Base-by-base conservation (phyloP, 805 yeast species). In the Candida railenensis region DNA sequence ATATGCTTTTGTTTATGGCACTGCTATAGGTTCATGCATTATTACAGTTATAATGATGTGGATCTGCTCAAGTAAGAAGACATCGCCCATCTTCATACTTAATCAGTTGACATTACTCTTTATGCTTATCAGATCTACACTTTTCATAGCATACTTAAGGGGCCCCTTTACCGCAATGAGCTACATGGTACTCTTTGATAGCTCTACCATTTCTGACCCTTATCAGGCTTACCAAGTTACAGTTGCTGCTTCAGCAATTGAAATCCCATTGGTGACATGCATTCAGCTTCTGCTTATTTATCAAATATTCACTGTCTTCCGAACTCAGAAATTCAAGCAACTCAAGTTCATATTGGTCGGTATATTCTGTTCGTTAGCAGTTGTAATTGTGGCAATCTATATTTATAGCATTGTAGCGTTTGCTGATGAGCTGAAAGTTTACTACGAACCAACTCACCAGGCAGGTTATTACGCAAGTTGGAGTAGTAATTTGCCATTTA, bases 271-370 rank as follows among this genome's bases (percentile, higher is more conserved):
- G 38, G 75, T 88, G 16, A 66, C 74, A 0, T 68, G 80, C 8
- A 78, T 91, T 45, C 87, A 89, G 61, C 51, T 69, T 0, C 83
- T 94, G 0, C 65, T 92, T 57, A 73, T 83, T 1, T 81, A 81
- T 58, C 98, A 92, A 66, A 78, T 87, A 7, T 76, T 72, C 50
- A 78, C 85, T 28, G 82, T 94, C 42, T 88, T 88, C 67, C 74
- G 78, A 46, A 71, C 78, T n/a, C 80, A 83, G 16, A 74, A 73
- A n/a, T 67, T 76, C 25, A 71, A 67, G 36, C 62, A 55, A 22
- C 48, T 78, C 32, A 78, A 83, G 1, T 46, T 61, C 34, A 4
- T 64, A 0, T 57, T 79, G 22, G 69, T 80, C 1, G 47, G 54
- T 0, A 16, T 76, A 0, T 65, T 82, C 0, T 58, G 65, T 0